Evolutionary conservation across 306 rosid species (phyloP), one percentile per base, ranked within the genome.

Genomic region (Pterocarpus macrocarpus): DNA sequence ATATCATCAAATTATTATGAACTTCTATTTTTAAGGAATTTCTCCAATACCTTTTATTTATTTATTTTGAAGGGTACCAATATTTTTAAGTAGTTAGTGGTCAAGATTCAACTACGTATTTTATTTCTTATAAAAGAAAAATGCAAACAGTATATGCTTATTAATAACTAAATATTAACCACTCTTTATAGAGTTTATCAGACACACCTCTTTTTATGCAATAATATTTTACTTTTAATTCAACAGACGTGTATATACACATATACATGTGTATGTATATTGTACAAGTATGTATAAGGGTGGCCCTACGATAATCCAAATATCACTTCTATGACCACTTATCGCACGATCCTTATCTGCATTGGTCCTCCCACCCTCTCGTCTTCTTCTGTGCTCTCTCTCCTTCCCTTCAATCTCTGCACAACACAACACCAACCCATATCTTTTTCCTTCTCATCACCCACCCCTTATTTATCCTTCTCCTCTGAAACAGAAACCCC

Each of bases 291-390:
- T 3, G 14, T 11, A 6, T 55, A 36, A 53, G 33, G 8, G 15
- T 39, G 85, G 82, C 38, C 89, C 94, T 77, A 80, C 78, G 64
- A 84, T 36, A 83, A 94, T 92, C 92, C 35, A 7, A 7, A 4
- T 65, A 38, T 15, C 58, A 35, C 80, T 35, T 32, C 68, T 32
- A 34, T 64, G 73, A 38, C 94, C 95, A 84, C 90, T 87, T 15
- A 90, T 89, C 80, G 45, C 87, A 39, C n/a, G 28, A 86, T 84
- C 86, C 97, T 92, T 92, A 94, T 92, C 97, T 95, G 43, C 1
- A 45, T 76, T 14, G 9, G 52, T 68, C 4, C 68, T 12, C 62
- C 59, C 11, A 15, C 62, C 55, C 8, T 66, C 14, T 33, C 58
- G 28, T 75, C 35, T 3, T 28, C 2, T 57, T 22, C 35, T 28